phyloP scores from a whole-genome alignment of 345 rosid species.

The Lagerstroemia speciosa region DNA sequence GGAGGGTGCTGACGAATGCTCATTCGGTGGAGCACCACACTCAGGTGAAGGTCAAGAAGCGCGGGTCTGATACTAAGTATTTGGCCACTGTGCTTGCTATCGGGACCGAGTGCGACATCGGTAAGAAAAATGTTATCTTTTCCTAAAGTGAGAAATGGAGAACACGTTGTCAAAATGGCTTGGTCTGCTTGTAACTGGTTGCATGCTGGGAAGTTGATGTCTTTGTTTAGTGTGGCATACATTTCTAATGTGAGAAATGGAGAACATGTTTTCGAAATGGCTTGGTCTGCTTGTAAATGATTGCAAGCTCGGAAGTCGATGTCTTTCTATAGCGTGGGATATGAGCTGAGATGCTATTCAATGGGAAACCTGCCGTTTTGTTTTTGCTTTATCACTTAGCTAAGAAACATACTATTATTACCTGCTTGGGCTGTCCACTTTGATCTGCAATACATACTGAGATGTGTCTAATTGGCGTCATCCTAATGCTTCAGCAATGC shows the following conservation, averaged over 20 bases:
- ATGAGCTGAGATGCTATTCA: background rate
- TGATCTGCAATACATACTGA: background rate
- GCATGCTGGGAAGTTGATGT: background rate
- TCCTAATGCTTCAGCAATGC: slow-evolving; percentile 41
- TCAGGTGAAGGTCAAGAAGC: slow-evolving; percentile 82
- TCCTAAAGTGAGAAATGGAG: background rate
- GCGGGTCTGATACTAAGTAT: slow-evolving; percentile 88
- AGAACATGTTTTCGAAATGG: background rate
- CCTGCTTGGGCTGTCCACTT: background rate
- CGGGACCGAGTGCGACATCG: slow-evolving; percentile 91
- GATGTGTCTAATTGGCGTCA: background rate
- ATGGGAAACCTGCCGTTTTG: background rate
- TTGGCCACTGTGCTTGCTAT: slow-evolving; percentile 81
- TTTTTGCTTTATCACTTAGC: background rate
- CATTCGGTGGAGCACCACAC: slow-evolving; percentile 93
- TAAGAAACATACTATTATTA: background rate
- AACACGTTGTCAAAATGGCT: background rate
- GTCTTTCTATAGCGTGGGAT: background rate
- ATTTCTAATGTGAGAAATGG: background rate
- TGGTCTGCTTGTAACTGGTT: too few species aligned
- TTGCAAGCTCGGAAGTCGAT: background rate
- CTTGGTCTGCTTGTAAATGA: background rate
- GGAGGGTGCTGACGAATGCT: slow-evolving; percentile 80
- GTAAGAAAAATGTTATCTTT: slow-evolving; percentile 16
- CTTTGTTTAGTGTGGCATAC: background rate